Conservation (phyloP, 192 early-diverging fungal species). For the Ambispora gerdemannii region DNA sequence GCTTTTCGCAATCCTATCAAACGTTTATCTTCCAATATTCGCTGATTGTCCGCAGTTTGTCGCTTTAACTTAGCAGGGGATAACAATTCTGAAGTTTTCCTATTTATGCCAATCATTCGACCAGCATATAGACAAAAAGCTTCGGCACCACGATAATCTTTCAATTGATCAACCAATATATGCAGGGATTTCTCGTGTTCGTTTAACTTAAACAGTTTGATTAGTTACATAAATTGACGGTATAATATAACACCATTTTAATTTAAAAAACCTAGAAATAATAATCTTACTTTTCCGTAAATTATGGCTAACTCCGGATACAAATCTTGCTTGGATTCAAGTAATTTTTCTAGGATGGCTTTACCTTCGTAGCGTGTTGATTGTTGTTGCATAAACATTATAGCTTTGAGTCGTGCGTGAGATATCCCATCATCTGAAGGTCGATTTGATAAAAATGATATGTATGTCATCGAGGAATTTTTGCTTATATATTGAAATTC, state of each 20-base stretch:
- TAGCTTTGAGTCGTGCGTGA: conserved; percentile 35
- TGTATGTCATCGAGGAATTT: conserved; percentile 27
- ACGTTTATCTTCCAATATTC: conserved; percentile 10
- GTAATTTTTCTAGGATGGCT: conserved; percentile 35
- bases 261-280: too few relatives aligned
- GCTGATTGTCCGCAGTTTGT: conserved; percentile 11
- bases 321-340: conserved; percentile 35
- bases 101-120: conserved; percentile 32
- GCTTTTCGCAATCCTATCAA: conserved; percentile 26
- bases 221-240: too few relatives aligned
- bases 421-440: conserved; percentile 31
- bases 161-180: conserved; percentile 45
- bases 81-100: conserved; percentile 21
- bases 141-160: conserved; percentile 55
- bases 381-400: conserved; percentile 44
- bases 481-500: conserved; percentile 12
- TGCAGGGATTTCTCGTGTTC: conserved; percentile 45
- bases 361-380: conserved; percentile 37
- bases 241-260: too few relatives aligned
- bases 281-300: conserved; percentile 44
- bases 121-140: conserved; percentile 52
- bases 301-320: conserved; percentile 48
- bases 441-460: conserved; percentile 28
- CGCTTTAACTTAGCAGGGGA: background rate
- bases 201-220: conserved; percentile 38